phyloP scores from a whole-genome alignment of 1,139 yeast genomes.

The Zhuliangozyma parablackwelliae region DNA sequence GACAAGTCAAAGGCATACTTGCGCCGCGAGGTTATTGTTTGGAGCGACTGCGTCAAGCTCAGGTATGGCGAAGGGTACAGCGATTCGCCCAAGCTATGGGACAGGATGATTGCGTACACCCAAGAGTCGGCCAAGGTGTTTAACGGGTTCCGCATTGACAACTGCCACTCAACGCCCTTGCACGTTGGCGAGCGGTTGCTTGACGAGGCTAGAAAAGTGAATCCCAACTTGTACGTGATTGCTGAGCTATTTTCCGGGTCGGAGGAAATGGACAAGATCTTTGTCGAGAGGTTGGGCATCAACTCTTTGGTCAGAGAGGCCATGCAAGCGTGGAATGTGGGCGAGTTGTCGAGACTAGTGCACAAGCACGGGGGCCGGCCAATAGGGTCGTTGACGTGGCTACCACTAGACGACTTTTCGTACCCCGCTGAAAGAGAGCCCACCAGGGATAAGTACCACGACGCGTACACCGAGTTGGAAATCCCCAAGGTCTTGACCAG shows the following conservation, averaged over 20 bases:
- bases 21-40: slow-evolving; percentile 87
- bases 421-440: slow-evolving; percentile 54
- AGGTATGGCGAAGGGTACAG: slow-evolving; percentile 73
- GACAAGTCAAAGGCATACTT: slow-evolving; percentile 72
- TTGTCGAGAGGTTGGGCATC: slow-evolving; percentile 86
- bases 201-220: slow-evolving; percentile 80
- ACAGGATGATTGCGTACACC: slow-evolving; percentile 78
- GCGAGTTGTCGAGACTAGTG: slow-evolving; percentile 79
- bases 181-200: slow-evolving; percentile 88
- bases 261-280: slow-evolving; percentile 82
- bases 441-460: slow-evolving; percentile 21
- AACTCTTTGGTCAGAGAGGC: slow-evolving; percentile 91
- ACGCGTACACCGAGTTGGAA: slow-evolving; percentile 51
- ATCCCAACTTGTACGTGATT: slow-evolving; percentile 85
- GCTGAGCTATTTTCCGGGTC: slow-evolving; percentile 95
- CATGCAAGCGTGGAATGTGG: slow-evolving; percentile 91
- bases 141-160: slow-evolving; percentile 89
- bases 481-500: slow-evolving; percentile 61
- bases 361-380: slow-evolving; percentile 95
- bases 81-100: slow-evolving; percentile 89
- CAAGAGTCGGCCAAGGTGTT: slow-evolving; percentile 70
- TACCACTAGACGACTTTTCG: slow-evolving; percentile 68
- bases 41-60: slow-evolving; percentile 96
- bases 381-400: slow-evolving; percentile 81
- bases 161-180: slow-evolving; percentile 92